Evolutionary conservation across 1,284 basidiomycete genomes (phyloP).

Genomic region (Pyrrhoderma noxium): DNA sequence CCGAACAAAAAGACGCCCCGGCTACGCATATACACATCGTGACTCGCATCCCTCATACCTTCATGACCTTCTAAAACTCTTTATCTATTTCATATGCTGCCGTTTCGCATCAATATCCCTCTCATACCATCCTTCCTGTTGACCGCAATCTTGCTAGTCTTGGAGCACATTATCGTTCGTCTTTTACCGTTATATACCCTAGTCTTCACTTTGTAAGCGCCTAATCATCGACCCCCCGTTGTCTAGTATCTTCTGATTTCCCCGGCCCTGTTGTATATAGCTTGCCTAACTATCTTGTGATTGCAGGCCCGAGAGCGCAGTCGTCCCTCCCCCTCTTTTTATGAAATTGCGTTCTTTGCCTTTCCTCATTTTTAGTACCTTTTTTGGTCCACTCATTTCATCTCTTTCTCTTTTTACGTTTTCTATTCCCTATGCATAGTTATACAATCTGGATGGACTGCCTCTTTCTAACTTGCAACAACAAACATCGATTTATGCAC

Average conservation of each 20-base stretch:
- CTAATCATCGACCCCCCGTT: background rate
- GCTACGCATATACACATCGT: background rate
- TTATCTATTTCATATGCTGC: background rate
- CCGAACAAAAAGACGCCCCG: background rate
- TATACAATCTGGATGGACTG: background rate
- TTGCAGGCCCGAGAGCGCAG: no score
- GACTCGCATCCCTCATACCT: background rate
- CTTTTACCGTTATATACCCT: background rate
- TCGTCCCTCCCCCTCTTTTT: no score
- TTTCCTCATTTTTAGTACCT: background rate
- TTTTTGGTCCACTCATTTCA: slow-evolving; percentile 1
- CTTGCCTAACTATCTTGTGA: no score
- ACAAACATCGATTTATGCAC: background rate
- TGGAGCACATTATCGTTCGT: background rate
- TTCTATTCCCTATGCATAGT: background rate
- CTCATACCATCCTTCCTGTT: background rate
- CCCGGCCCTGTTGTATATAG: background rate
- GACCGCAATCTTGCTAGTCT: background rate
- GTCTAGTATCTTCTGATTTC: background rate
- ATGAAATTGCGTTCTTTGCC: background rate
- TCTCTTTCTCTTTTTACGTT: slow-evolving; percentile 3
- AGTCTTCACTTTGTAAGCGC: background rate
- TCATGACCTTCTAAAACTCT: background rate
- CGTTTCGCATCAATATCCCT: background rate
- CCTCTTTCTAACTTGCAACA: background rate